Evolutionary conservation across 2,329 filamentous ascomycete genomes (phyloP).

Genomic region (Clarireedia paspali): DNA sequence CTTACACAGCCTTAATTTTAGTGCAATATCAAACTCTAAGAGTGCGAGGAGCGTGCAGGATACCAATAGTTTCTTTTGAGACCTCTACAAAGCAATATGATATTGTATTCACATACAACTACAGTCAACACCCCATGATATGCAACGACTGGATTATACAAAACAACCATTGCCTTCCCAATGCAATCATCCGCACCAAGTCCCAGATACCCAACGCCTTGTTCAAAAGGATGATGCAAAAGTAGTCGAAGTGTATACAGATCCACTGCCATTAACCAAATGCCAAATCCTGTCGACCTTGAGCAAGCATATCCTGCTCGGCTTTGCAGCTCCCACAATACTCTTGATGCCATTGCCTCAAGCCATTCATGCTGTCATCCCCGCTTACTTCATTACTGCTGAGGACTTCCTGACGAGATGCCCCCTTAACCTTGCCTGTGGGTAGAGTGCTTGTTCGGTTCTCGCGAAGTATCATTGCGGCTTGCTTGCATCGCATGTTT

Average conservation of each 20-base stretch:
- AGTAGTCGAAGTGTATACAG: neutral
- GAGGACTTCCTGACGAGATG: constrained; percentile 16
- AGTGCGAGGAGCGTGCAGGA: too few species aligned
- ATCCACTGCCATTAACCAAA: constrained; percentile 19
- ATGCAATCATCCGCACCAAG: neutral
- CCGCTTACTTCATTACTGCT: constrained; percentile 19
- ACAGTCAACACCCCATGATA: neutral
- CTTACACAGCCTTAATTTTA: too few species aligned
- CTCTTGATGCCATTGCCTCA: constrained; percentile 48
- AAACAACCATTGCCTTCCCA: neutral
- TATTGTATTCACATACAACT: neutral
- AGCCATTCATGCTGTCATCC: constrained; percentile 34
- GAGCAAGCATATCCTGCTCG: constrained; percentile 25
- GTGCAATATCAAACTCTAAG: too few species aligned
- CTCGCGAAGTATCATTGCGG: constrained; percentile 39
- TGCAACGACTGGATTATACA: neutral
- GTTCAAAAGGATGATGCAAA: constrained; percentile 1
- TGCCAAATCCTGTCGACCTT: constrained; percentile 16
- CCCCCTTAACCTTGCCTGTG: constrained; percentile 21
- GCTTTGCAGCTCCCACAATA: constrained; percentile 54
- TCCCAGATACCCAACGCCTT: constrained; percentile 9
- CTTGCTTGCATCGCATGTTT: constrained; percentile 63
- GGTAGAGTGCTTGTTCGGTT: constrained; percentile 20
- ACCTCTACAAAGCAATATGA: too few species aligned
- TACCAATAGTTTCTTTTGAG: too few species aligned